phyloP scores from a whole-genome alignment of 352 stramenopile genomes.

The Globisporangium ultimum region DNA sequence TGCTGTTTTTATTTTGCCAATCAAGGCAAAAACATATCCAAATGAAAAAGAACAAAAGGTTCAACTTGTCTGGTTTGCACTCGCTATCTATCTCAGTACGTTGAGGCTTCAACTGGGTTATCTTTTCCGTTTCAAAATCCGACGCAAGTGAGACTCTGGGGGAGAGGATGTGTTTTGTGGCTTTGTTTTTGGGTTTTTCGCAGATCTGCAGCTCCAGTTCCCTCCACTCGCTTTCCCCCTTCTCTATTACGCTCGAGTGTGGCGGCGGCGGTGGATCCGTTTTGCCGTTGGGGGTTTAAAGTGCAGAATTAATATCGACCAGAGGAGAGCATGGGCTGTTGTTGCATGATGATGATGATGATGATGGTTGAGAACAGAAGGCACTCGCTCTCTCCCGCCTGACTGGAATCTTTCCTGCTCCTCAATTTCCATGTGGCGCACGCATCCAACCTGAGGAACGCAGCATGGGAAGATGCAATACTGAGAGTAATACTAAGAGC shows the following conservation, averaged over 20 bases:
- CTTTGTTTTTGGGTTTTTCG: slow-evolving; percentile 6
- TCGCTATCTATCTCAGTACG: neutral
- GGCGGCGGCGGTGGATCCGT: too few relatives aligned
- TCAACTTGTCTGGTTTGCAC: slow-evolving; percentile 1
- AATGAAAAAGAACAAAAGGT: neutral
- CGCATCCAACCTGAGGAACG: too few relatives aligned
- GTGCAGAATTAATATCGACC: neutral
- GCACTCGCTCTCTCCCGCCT: neutral
- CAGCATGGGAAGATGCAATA: too few relatives aligned
- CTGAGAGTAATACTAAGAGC: too few relatives aligned
- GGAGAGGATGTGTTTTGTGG: neutral
- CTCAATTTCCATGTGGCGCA: too few relatives aligned
- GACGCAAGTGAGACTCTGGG: slow-evolving; percentile 5
- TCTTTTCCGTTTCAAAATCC: slow-evolving; percentile 8
- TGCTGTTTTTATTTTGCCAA: too few relatives aligned
- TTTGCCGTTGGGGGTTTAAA: too few relatives aligned
- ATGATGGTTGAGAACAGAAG: neutral
- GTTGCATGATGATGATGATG: neutral
- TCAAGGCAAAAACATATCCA: too few relatives aligned
- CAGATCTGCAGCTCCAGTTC: neutral
- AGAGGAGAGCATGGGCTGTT: neutral
- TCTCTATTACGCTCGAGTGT: neutral
- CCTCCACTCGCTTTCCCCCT: neutral
- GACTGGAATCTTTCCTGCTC: neutral
- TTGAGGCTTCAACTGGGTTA: neutral